Base-by-base conservation (phyloP, 2,329 filamentous ascomycete species). In the Setomelanomma holmii region DNA sequence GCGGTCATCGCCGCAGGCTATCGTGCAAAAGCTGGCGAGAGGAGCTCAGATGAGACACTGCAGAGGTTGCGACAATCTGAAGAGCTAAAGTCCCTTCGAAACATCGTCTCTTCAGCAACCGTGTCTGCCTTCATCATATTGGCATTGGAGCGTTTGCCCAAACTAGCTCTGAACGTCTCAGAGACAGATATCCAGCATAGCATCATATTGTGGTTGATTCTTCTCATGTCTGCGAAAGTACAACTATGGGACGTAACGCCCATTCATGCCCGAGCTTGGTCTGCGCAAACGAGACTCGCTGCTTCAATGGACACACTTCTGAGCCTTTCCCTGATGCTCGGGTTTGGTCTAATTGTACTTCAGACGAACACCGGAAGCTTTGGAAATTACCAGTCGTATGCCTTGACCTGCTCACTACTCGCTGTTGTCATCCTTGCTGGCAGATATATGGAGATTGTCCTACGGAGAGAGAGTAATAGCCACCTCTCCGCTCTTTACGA, bases 401-500 rank as follows among this genome's bases (percentile, higher is more conserved):
- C 27, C 14, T 30, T 14, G 27, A 10, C 27, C 27, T 8, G 27
- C 27, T 30, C 27, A 8, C 14, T 14, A 10, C 27, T 30, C 14
- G 14, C 27, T 30, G 27, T 30, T 14, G 27, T 30, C 2, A 8
- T 30, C 5, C 27, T 30, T 6, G 27, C 27, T 14, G 27, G 27
- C 10, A 30, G 27, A 30, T 30, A 30, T 20, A 22, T 49, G 3
- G 50, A 53, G 40, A 35, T 45, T 20, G 50, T 53, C 4, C 35
- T 53, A 19, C 35, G 38, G 10, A 41, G 24, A 22, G 50, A 53
- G 27, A 24, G 40, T 16, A 45, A 53, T 21, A 30, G 38, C 23
- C 48, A 53, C 16, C 45, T 53, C 22, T 45, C 40, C 8, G 40
- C 50, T 4, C 17, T 53, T 12, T 53, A 53, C 36, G 50, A 53